Evolutionary conservation across 352 stramenopile genomes (phyloP).

Genomic region (Phytophthora fragariae): DNA sequence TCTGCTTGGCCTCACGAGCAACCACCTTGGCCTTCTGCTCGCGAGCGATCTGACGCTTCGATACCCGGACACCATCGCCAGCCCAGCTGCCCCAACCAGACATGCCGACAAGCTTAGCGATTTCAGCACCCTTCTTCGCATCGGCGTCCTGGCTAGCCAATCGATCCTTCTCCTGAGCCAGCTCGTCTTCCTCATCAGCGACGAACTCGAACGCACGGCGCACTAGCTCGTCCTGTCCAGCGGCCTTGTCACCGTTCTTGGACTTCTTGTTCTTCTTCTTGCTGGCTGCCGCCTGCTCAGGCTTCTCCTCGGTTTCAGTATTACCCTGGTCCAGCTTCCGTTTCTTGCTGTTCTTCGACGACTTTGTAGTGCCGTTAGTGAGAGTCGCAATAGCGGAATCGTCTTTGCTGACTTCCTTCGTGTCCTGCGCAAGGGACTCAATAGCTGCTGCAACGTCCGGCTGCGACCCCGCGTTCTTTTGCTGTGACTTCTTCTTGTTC

Average conservation of each 20-base stretch:
- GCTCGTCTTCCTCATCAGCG: slow-evolving; percentile 93
- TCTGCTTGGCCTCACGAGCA: slow-evolving; percentile 73
- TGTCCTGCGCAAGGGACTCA: slow-evolving; percentile 65
- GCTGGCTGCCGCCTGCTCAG: slow-evolving; percentile 9
- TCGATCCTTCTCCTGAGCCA: slow-evolving; percentile 93
- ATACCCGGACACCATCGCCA: slow-evolving; percentile 79
- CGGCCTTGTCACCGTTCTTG: slow-evolving; percentile 58
- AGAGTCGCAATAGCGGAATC: slow-evolving; percentile 26
- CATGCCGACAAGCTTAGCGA: slow-evolving; percentile 84
- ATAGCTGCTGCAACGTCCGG: slow-evolving; percentile 63
- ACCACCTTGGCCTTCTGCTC: slow-evolving; percentile 80
- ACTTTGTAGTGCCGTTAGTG: slow-evolving; percentile 31
- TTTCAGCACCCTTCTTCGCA: slow-evolving; percentile 80
- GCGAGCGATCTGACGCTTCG: slow-evolving; percentile 86
- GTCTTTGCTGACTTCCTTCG: slow-evolving; percentile 35
- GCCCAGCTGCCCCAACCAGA: slow-evolving; percentile 94
- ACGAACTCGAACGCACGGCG: slow-evolving; percentile 95
- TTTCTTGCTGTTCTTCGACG: slow-evolving; percentile 53
- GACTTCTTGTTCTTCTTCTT: slow-evolving; percentile 61
- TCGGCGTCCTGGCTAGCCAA: slow-evolving; percentile 70
- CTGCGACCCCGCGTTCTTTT: slow-evolving; percentile 48
- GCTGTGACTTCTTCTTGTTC: slow-evolving; percentile 57
- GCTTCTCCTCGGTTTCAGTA: slow-evolving; percentile 13
- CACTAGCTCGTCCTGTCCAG: slow-evolving; percentile 92
- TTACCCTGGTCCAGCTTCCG: slow-evolving; percentile 52